Evolutionary conservation across 2,329 filamentous ascomycete species (phyloP), one percentile per base, ranked within the genome.

Genomic region (Calonectria ilicicola): DNA sequence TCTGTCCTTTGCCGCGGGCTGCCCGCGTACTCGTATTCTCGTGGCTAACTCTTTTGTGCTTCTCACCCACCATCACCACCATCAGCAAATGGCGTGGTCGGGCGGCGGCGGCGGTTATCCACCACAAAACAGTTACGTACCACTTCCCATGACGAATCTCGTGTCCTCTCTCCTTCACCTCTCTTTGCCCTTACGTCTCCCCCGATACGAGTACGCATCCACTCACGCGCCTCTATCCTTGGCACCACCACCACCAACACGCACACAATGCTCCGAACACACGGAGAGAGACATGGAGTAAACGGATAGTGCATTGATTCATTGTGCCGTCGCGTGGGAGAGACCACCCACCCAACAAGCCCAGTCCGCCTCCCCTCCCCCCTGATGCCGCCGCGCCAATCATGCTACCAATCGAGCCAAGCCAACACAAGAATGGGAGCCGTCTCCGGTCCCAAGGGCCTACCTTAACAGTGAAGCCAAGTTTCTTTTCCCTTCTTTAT

Each of bases 401-500:
- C 53, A 60, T 46, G 42, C 29, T 47, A 32, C 51, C 14, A 60
- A 47, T 42, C 46, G 26, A 19, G 17, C 17, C 63, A 27, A 23
- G 29, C 29, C 69, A 40, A 19, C 56, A 38, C 53, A 63, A 74
- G 74, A 71, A 76, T 78, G 77, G 76, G 77, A 77, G 71, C 75
- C 67, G 74, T 77, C 72, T 79, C 77, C 77, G 76, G 65, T 27
- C 53, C 26, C 35, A 62, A 23, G 21, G 32, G 32, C 53, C 53
- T 40, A 60, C 53, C 53, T 60, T 60, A 68, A 69, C 68, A 75
- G 77, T 76, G 73, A 77, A 78, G 74, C 71, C 72, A 76, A 76
- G 75, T 68, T 74, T 73, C 29, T 53, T 27, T 63, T 40, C 58
- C 58, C 46, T 32, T 46, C 29, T 32, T 9, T n/a, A n/a, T 42